A percentile compares a stretch with the other conserved stretches of the same genome.
Evolutionary conservation across 345 rosid genomes (phyloP).

Genomic region (Sonneratia caseolaris): DNA sequence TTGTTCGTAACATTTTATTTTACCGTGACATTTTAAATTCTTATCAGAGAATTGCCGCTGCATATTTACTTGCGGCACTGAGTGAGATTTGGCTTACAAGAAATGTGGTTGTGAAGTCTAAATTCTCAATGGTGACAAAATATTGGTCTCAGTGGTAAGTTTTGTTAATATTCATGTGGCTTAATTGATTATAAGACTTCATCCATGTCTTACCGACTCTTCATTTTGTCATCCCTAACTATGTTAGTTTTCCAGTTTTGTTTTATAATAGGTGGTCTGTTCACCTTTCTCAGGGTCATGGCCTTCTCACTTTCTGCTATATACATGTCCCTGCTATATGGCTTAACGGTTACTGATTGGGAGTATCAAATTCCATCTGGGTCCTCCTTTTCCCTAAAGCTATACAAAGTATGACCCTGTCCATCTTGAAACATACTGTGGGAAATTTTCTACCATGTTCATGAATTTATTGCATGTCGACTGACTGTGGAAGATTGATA

Average conservation of each 20-base stretch:
- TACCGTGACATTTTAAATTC: neutral
- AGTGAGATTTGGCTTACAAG: constrained; percentile 86
- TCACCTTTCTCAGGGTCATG: constrained; percentile 38
- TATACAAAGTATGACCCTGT: constrained; percentile 34
- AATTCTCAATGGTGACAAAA: constrained; percentile 31
- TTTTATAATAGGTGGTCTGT: neutral
- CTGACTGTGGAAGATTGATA: neutral
- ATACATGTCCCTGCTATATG: constrained; percentile 51
- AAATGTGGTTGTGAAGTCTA: constrained; percentile 32
- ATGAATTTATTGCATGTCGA: neutral
- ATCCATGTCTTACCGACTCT: neutral
- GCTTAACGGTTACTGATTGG: constrained; percentile 74
- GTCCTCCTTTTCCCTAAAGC: constrained; percentile 29
- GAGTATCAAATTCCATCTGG: constrained; percentile 45
- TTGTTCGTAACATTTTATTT: neutral
- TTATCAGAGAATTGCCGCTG: constrained; percentile 69
- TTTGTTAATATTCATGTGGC: neutral
- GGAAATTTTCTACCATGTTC: neutral
- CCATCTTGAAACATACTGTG: neutral
- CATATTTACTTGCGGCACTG: constrained; percentile 53
- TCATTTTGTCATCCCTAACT: neutral
- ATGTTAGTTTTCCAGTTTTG: neutral
- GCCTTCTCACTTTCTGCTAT: constrained; percentile 33
- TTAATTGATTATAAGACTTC: neutral
- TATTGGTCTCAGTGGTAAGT: constrained; percentile 57